phyloP scores from a whole-genome alignment of 805 yeast genomes.

The Ogataea ganodermae region DNA sequence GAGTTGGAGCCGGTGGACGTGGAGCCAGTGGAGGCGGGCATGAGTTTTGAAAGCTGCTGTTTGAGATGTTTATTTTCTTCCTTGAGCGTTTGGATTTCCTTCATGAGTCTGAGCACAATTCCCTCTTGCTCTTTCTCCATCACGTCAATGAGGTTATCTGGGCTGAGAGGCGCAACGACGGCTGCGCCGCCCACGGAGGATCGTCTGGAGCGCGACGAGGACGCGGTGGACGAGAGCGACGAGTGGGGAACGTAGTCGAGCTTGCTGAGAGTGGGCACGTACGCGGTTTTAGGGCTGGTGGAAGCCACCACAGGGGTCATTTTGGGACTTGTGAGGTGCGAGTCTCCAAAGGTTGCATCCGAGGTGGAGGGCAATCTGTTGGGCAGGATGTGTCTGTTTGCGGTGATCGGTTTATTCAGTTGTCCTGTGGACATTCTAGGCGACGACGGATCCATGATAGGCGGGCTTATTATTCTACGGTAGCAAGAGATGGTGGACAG shows the following conservation, averaged over 20 bases:
- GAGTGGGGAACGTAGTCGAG: constrained; percentile 22
- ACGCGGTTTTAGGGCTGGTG: constrained; percentile 16
- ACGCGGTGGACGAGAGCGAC: constrained; percentile 24
- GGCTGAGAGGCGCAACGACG: constrained; percentile 26
- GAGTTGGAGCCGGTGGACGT: constrained; percentile 24
- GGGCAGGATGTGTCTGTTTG: constrained; percentile 25
- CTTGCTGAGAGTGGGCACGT: constrained; percentile 15
- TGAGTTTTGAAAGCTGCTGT: constrained; percentile 29
- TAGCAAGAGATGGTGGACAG: constrained; percentile 1
- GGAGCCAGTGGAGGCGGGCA: constrained; percentile 19
- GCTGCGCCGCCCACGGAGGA: constrained; percentile 18
- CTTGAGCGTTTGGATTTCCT: constrained; percentile 55
- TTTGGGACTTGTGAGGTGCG: constrained; percentile 21
- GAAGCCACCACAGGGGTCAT: constrained; percentile 9
- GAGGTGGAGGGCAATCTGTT: constrained; percentile 26
- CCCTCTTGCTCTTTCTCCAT: constrained; percentile 81
- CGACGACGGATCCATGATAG: constrained; percentile 13
- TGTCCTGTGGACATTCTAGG: constrained; percentile 18
- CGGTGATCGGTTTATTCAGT: constrained; percentile 22
- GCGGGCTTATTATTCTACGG: background rate
- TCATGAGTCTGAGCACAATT: constrained; percentile 64
- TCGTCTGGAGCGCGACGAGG: constrained; percentile 23
- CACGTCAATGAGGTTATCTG: constrained; percentile 54
- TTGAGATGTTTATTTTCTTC: constrained; percentile 51
- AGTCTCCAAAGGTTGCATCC: constrained; percentile 18